phyloP scores from a whole-genome alignment of 75 land plant species.

The Adiantum capillusveneris region DNA sequence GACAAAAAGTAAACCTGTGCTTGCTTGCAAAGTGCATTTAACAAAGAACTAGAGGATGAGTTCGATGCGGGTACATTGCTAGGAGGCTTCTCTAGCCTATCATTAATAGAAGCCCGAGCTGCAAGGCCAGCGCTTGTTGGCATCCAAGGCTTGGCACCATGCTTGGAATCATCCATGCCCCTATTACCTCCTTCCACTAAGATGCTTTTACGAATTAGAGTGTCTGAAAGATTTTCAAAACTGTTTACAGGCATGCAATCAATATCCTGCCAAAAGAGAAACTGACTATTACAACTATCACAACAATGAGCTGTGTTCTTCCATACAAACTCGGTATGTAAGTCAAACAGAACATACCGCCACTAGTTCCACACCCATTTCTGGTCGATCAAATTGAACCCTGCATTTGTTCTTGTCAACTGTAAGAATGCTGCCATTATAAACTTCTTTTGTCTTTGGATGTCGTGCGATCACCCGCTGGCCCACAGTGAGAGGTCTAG shows the following conservation, averaged over 20 bases:
- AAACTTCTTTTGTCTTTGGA: slow-evolving; percentile 67
- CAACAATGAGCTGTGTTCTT: background rate
- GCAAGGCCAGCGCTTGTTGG: slow-evolving; percentile 20
- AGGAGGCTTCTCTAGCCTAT: slow-evolving; percentile 34
- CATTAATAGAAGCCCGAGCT: slow-evolving; percentile 24
- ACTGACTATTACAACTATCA: background rate
- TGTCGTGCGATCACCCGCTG: slow-evolving; percentile 85
- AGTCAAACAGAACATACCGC: slow-evolving; percentile 25
- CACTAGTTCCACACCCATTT: slow-evolving; percentile 86
- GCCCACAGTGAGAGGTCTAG: slow-evolving; percentile 79
- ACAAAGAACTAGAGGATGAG: slow-evolving; percentile 26
- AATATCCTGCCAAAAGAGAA: slow-evolving; percentile 51
- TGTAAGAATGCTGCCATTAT: slow-evolving; percentile 80
- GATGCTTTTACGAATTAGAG: slow-evolving; percentile 37
- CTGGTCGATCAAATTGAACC: slow-evolving; percentile 79
- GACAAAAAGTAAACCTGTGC: slow-evolving; percentile 76
- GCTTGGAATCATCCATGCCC: slow-evolving; percentile 27
- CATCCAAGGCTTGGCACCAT: slow-evolving; percentile 24
- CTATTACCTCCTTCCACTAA: slow-evolving; percentile 18
- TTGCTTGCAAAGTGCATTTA: slow-evolving; percentile 43
- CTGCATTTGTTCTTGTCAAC: slow-evolving; percentile 66
- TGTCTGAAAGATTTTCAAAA: slow-evolving; percentile 70
- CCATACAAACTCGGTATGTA: no score
- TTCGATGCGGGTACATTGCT: slow-evolving; percentile 7
- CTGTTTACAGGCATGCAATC: slow-evolving; percentile 89